phyloP scores from a whole-genome alignment of 2,329 filamentous ascomycete genomes.

The Fusarium xyrophilum region DNA sequence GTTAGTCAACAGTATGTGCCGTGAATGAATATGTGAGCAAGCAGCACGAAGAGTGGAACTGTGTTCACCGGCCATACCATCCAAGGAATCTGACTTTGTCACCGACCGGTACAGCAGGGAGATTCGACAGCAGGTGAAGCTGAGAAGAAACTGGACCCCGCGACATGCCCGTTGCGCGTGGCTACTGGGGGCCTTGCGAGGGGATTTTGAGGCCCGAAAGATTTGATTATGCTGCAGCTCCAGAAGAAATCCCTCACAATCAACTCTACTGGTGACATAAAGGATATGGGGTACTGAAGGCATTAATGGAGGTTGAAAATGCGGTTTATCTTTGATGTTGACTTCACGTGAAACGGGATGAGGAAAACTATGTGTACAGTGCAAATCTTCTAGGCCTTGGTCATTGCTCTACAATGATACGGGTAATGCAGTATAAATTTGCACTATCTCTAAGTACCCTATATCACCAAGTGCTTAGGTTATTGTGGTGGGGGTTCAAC shows the following conservation, averaged over 20 bases:
- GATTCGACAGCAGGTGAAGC: constrained; percentile 68
- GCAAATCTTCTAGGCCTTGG: background rate
- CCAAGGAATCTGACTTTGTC: constrained; percentile 92
- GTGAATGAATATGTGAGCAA: constrained; percentile 11
- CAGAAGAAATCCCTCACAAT: constrained; percentile 20
- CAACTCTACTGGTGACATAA: background rate
- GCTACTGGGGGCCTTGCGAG: constrained; percentile 1
- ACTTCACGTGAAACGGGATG: constrained; percentile 24
- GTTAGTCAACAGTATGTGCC: constrained; percentile 40
- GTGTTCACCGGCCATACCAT: constrained; percentile 67
- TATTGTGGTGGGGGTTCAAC: constrained; percentile 2
- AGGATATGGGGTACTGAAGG: background rate
- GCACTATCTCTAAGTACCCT: constrained; percentile 11
- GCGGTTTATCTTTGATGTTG: constrained; percentile 14
- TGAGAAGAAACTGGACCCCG: constrained; percentile 68
- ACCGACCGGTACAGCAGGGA: constrained; percentile 59
- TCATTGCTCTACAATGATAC: rapidly evolving
- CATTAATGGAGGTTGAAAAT: constrained; percentile 17
- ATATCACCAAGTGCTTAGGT: constrained; percentile 2
- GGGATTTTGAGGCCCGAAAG: constrained; percentile 28
- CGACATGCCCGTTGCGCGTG: constrained; percentile 51
- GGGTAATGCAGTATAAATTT: constrained; percentile 5
- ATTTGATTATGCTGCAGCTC: constrained; percentile 28
- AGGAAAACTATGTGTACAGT: constrained; percentile 18
- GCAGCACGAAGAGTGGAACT: constrained; percentile 1